Conservation (phyloP, 2,329 filamentous ascomycete species). For the Apiospora kogelbergensis region DNA sequence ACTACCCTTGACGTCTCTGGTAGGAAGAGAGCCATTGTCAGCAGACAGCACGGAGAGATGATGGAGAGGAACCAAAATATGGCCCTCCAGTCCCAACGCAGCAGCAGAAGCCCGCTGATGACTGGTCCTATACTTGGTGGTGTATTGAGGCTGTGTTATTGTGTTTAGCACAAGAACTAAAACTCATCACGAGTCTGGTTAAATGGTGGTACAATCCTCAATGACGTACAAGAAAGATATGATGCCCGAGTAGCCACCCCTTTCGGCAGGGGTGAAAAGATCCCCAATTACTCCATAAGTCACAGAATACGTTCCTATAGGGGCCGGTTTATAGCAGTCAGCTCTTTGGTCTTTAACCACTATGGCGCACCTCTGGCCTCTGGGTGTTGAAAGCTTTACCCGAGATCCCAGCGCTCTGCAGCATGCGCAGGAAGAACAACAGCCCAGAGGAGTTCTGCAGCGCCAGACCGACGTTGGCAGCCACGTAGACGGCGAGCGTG, state of each 20-base stretch:
- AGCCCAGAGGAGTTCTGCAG: constrained; percentile 13
- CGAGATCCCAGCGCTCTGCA: constrained; percentile 20
- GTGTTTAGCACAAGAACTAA: background rate
- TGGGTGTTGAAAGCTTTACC: background rate
- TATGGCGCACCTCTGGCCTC: background rate
- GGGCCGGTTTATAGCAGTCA: background rate
- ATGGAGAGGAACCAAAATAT: constrained; percentile 17
- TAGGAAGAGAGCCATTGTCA: constrained; percentile 11
- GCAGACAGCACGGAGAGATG: background rate
- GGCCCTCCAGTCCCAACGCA: constrained; percentile 10
- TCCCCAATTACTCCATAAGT: constrained; percentile 19
- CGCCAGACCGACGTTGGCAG: constrained; percentile 18
- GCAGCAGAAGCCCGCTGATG: constrained; percentile 13
- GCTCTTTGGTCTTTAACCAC: background rate
- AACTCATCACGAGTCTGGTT: background rate
- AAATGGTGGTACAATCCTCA: no score
- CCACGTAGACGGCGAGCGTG: constrained; percentile 17
- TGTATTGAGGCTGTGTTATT: background rate
- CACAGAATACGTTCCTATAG: constrained; percentile 12
- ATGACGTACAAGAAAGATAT: constrained; percentile 9
- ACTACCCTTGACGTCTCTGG: constrained; percentile 10
- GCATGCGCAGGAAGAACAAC: constrained; percentile 17
- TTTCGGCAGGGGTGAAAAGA: constrained; percentile 17
- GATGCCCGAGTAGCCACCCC: constrained; percentile 17
- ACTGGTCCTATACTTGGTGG: constrained; percentile 13